phyloP scores from a whole-genome alignment of 2,329 filamentous ascomycete species.

The Dactylellina parvicollis region DNA sequence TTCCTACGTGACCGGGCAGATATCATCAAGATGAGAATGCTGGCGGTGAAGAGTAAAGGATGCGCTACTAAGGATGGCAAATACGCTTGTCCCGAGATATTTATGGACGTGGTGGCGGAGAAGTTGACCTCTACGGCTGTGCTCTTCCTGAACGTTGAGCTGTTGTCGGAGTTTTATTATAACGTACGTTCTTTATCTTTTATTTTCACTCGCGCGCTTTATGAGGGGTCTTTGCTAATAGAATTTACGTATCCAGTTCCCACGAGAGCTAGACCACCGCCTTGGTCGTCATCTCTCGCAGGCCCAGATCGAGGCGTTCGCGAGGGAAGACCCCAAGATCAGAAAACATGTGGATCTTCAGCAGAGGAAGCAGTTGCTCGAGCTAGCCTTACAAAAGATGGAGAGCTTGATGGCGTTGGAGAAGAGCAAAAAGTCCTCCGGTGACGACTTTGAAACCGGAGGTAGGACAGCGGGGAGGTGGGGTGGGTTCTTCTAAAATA shows the following conservation, averaged over 20 bases:
- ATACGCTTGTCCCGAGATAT: constrained; percentile 95
- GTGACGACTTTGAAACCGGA: constrained; percentile 18
- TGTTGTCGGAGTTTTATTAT: constrained; percentile 97
- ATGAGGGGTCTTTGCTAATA: constrained; percentile 6
- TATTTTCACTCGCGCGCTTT: constrained; percentile 5
- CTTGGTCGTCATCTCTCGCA: constrained; percentile 82
- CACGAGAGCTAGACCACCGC: constrained; percentile 85
- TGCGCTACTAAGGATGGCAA: constrained; percentile 86
- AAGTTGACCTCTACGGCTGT: constrained; percentile 95
- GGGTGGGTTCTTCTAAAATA: constrained; percentile 52
- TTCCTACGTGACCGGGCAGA: constrained; percentile 93
- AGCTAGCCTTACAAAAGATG: constrained; percentile 95
- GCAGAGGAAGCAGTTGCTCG: constrained; percentile 86
- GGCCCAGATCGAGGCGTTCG: constrained; percentile 86
- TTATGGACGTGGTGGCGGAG: constrained; percentile 94
- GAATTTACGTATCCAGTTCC: constrained; percentile 68
- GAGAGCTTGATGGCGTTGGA: constrained; percentile 87
- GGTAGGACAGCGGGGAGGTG: constrained; percentile 38
- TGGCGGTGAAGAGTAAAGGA: constrained; percentile 89
- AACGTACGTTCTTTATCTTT: constrained; percentile 63
- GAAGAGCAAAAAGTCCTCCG: constrained; percentile 58
- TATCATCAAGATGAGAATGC: constrained; percentile 87
- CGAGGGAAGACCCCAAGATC: constrained; percentile 91
- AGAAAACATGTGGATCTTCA: constrained; percentile 90
- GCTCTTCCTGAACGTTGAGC: constrained; percentile 94